Evolutionary conservation across 140 eudicot species (phyloP).

Genomic region (Flaveria floridana): DNA sequence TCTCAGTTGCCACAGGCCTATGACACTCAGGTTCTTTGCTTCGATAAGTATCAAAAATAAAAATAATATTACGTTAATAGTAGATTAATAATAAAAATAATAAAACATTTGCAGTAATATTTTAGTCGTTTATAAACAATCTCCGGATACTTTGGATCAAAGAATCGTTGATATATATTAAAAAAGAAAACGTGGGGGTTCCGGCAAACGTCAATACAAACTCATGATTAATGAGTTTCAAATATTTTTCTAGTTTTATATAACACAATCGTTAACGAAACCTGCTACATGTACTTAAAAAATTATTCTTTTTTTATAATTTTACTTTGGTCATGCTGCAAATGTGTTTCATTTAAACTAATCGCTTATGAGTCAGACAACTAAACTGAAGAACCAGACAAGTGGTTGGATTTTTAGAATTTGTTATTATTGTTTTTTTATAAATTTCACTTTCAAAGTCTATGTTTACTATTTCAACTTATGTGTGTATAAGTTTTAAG

Average conservation of each 20-base stretch:
- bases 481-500: no score
- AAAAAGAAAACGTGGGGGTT: neutral
- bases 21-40: conserved; percentile 65
- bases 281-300: no score
- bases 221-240: neutral
- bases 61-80: neutral
- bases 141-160: conserved; percentile 16
- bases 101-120: neutral
- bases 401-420: no score
- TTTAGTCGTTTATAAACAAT: neutral
- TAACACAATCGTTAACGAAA: no score
- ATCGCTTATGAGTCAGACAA: no score
- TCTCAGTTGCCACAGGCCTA: conserved; percentile 74
- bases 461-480: no score
- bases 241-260: neutral
- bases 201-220: neutral
- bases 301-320: no score
- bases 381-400: no score
- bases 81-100: neutral
- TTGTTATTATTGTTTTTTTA: no score
- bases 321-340: no score
- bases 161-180: neutral
- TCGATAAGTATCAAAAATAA: neutral
- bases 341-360: no score
- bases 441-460: no score